Evolutionary conservation across 345 rosid species (phyloP).

Genomic region (Euclidium syriacum): DNA sequence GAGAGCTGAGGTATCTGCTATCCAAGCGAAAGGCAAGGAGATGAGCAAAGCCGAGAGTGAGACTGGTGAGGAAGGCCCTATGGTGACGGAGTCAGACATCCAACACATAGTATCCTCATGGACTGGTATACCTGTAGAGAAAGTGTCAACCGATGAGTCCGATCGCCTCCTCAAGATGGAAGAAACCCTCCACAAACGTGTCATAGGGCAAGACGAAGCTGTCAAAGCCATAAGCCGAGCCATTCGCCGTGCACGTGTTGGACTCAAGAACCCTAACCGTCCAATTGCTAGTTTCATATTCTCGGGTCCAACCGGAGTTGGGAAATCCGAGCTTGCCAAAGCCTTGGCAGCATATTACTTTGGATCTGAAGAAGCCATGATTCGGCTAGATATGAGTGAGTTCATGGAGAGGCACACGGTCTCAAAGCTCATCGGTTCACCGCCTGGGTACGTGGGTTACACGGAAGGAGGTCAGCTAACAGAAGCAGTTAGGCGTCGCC

Average conservation of each 20-base stretch:
- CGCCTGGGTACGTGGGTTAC: constrained; percentile 61
- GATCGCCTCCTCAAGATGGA: constrained; percentile 95
- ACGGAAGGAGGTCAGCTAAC: constrained; percentile 62
- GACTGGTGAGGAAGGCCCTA: constrained; percentile 78
- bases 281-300: constrained; percentile 67
- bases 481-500: constrained; percentile 53
- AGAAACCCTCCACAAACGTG: constrained; percentile 81
- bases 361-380: constrained; percentile 59
- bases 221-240: constrained; percentile 66
- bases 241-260: constrained; percentile 62
- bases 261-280: constrained; percentile 52
- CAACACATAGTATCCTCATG: constrained; percentile 87
- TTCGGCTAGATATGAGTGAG: constrained; percentile 68
- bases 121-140: constrained; percentile 99
- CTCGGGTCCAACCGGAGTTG: constrained; percentile 61
- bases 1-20: constrained; percentile 79
- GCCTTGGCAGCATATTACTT: constrained; percentile 54
- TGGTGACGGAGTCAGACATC: constrained; percentile 79
- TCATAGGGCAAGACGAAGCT: constrained; percentile 96
- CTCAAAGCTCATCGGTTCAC: constrained; percentile 56
- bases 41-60: constrained; percentile 94
- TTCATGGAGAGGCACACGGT: constrained; percentile 63
- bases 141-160: constrained; percentile 87
- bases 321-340: constrained; percentile 60
- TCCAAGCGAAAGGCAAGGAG: constrained; percentile 88